phyloP scores from a whole-genome alignment of 768 basidiomycete genomes.

The Psilocybe tampanensis region DNA sequence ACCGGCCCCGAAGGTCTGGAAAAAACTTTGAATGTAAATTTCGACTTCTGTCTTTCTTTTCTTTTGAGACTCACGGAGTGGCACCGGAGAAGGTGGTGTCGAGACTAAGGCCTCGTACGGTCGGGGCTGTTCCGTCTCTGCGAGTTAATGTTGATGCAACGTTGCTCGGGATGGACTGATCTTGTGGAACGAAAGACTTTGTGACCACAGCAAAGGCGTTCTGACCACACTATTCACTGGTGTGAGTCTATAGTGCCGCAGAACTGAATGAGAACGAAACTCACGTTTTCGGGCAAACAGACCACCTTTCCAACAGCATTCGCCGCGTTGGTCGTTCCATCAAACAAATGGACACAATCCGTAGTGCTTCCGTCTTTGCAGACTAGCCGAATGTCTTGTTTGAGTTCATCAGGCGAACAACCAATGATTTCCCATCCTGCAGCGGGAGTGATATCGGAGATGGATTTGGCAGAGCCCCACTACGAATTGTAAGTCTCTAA shows the following conservation, averaged over 20 bases:
- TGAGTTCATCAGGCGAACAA: slow-evolving; percentile 40
- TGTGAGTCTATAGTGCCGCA: not conserved
- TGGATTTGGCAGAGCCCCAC: slow-evolving; percentile 40
- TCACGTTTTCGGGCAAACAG: slow-evolving; percentile 51
- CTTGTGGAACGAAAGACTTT: slow-evolving; percentile 38
- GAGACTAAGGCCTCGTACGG: slow-evolving; percentile 42
- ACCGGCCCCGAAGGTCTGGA: slow-evolving; percentile 24
- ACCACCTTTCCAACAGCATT: slow-evolving; percentile 54
- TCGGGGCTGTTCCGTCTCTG: slow-evolving; percentile 33
- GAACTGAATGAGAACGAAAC: slow-evolving; percentile 14
- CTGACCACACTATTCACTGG: slow-evolving; percentile 36
- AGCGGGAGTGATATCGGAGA: slow-evolving; percentile 47
- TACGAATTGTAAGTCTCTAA: slow-evolving; percentile 15
- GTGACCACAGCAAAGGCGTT: slow-evolving; percentile 45
- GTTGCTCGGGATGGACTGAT: slow-evolving; percentile 43
- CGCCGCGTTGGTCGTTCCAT: slow-evolving; percentile 20
- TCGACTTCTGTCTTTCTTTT: not conserved
- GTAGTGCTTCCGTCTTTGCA: slow-evolving; percentile 34
- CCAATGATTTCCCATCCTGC: slow-evolving; percentile 56
- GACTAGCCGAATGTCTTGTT: slow-evolving; percentile 52
- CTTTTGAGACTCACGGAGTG: slow-evolving; percentile 3
- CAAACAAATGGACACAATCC: slow-evolving; percentile 42
- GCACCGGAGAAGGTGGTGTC: slow-evolving; percentile 38
- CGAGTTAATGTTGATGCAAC: slow-evolving; percentile 31
- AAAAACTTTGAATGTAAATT: not conserved